Base-by-base conservation (phyloP, 306 rosid species). In the Lathyrus tuberosus region DNA sequence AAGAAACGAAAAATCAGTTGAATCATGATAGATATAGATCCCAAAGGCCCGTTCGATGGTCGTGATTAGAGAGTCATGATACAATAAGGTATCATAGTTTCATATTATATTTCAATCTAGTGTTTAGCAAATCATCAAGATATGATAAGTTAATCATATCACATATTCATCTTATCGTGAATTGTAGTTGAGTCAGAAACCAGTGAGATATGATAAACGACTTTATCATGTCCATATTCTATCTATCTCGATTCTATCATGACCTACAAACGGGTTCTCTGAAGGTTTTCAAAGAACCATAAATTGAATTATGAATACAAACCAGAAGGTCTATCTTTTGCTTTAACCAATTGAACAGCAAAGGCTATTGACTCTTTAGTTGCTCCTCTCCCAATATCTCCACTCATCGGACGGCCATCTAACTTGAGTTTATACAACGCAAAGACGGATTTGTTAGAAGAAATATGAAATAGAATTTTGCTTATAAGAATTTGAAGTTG, bases 341-440 rank as follows among this genome's bases (percentile, higher is more conserved):
- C 70, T 47, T 82, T 81, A 71, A 81, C 86, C 81, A 92, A 68
- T 75, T 78, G 85, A 69, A 51, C 86, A 9, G 96, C 95, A 35
- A 92, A 92, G 61, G 86, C 88, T 58, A 92, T 86, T 13, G 98
- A 81, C 70, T 88, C 96, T 76, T 84, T 89, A 13, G 96, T 92
- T 31, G 95, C 87, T 61, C 96, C 98, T 83, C 88, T 89, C 48
- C 98, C 96, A 51, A 89, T 89, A 81, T 92, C 98, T 60, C 96
- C 98, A 67, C 95, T 92, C 98, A 92, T 92, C 37, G 98, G 95
- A 60, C 96, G 95, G 44, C 96, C 96, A 78, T 92, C 98, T 82
- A 92, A 79, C 98, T 92, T 78, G 73, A 70, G 66, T 82, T 79
- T 53, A 70, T 57, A 51, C 16, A 64, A 40, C 5, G 62, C 24